A percentile compares a stretch with the other conserved stretches of the same genome.
phyloP scores from a whole-genome alignment of 83 land plant species.

The Diphasiastrum complanatum region DNA sequence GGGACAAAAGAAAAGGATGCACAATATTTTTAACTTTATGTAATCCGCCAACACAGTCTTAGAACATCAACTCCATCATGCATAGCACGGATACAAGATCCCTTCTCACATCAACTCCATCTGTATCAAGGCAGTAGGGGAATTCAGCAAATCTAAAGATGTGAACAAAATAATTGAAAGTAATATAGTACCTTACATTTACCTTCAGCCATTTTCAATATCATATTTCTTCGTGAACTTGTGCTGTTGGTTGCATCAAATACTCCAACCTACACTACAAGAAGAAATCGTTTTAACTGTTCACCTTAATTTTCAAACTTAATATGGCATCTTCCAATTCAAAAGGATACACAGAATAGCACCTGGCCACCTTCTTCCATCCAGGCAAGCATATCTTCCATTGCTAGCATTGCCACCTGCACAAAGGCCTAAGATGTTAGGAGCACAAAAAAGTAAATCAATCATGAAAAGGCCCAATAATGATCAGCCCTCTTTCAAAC shows the following conservation, averaged over 20 bases:
- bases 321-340: too few relatives aligned
- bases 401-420: conserved; percentile 94
- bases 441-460: neutral
- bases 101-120: too few relatives aligned
- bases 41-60: too few relatives aligned
- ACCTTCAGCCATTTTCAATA: conserved; percentile 98
- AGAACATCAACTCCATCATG: too few relatives aligned
- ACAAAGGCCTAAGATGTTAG: neutral
- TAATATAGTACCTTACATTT: conserved; percentile 76
- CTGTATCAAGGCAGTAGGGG: too few relatives aligned
- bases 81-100: too few relatives aligned
- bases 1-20: too few relatives aligned
- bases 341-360: neutral
- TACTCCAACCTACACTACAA: conserved; percentile 70
- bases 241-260: conserved; percentile 99
- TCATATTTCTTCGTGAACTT: conserved; percentile 73
- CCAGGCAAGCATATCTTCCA: conserved; percentile 99
- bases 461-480: neutral
- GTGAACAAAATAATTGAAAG: neutral
- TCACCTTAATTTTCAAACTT: too few relatives aligned
- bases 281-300: too few relatives aligned
- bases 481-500: too few relatives aligned
- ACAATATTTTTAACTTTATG: too few relatives aligned
- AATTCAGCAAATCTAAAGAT: too few relatives aligned
- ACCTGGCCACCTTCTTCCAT: conserved; percentile 99